phyloP scores from a whole-genome alignment of 495 filamentous ascomycete genomes.

The Penicillium salamii region DNA sequence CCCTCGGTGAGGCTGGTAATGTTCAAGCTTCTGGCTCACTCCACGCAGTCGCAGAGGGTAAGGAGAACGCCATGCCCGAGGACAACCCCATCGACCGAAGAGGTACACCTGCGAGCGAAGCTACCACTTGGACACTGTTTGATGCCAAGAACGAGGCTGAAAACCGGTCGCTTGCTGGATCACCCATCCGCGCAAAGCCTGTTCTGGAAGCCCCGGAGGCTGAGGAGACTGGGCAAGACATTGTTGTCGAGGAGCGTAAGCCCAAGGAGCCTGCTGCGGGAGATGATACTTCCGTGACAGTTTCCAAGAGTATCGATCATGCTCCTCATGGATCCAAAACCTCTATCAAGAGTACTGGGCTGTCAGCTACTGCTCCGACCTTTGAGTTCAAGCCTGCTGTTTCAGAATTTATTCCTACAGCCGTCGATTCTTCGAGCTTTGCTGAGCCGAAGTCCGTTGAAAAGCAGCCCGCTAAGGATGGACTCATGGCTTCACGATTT shows the following conservation, averaged over 20 bases:
- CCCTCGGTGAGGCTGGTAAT: constrained; percentile 41
- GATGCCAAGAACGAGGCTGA: constrained; percentile 41
- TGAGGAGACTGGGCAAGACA: constrained; percentile 14
- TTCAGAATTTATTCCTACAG: constrained; percentile 42
- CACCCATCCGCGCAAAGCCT: constrained; percentile 22
- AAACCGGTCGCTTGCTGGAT: constrained; percentile 34
- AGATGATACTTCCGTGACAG: constrained; percentile 4
- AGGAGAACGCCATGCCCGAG: constrained; percentile 42
- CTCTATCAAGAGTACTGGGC: constrained; percentile 24
- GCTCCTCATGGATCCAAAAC: constrained; percentile 23
- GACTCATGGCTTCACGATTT: constrained; percentile 42
- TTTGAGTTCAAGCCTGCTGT: constrained; percentile 61
- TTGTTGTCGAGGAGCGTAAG: constrained; percentile 6
- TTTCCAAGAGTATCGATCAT: constrained; percentile 11
- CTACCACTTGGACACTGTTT: constrained; percentile 41
- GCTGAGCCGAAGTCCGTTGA: constrained; percentile 16
- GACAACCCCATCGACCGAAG: constrained; percentile 27
- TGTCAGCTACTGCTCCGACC: constrained; percentile 66
- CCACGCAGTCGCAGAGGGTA: constrained; percentile 38
- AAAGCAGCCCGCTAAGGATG: constrained; percentile 13
- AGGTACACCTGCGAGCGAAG: constrained; percentile 38
- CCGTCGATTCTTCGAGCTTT: constrained; percentile 41
- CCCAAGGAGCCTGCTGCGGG: constrained; percentile 8
- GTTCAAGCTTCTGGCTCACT: constrained; percentile 26
- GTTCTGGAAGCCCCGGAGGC: constrained; percentile 8